Percentiles rank a stretch among this genome's conserved stretches.
Evolutionary conservation across 2,329 filamentous ascomycete genomes (phyloP).

Genomic region (Fusarium clavum): DNA sequence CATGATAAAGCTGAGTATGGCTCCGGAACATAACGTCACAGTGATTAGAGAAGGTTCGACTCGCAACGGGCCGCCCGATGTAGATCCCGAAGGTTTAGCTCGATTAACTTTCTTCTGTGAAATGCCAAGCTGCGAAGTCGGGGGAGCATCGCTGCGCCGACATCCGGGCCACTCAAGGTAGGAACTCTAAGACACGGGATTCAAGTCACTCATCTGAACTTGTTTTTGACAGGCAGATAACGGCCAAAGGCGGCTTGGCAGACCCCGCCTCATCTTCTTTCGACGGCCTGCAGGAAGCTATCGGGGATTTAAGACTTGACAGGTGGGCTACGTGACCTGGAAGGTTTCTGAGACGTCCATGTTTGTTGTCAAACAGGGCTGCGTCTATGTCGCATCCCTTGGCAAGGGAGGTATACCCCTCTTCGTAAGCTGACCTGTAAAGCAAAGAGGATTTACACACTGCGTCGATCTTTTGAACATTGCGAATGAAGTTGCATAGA

Average conservation of each 20-base stretch:
- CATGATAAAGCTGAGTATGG: not conserved
- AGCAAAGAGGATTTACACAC: not conserved
- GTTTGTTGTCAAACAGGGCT: not conserved
- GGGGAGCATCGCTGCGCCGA: not conserved
- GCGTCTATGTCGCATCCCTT: not conserved
- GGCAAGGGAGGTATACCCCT: not conserved
- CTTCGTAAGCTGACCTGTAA: not conserved
- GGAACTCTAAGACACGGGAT: not conserved
- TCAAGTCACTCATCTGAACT: not conserved
- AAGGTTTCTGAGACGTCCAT: not conserved
- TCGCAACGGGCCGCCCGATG: slow-evolving; percentile 23
- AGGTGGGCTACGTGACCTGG: not conserved
- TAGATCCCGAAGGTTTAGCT: not conserved
- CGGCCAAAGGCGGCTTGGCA: not conserved
- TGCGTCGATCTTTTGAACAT: not conserved
- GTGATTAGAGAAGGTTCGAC: not conserved
- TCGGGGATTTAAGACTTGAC: not conserved
- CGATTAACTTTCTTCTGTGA: not conserved
- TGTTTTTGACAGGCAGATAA: not conserved
- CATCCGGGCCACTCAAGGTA: not conserved
- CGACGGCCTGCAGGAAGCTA: not conserved
- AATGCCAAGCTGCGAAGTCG: slow-evolving; percentile 1
- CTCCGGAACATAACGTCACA: not conserved
- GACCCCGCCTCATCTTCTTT: not conserved
- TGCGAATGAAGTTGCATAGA: not conserved